Percentiles rank a stretch among this genome's conserved stretches.
Evolutionary conservation across 2,329 filamentous ascomycete species (phyloP).

Genomic region (Pseudogymnoascus sp.): DNA sequence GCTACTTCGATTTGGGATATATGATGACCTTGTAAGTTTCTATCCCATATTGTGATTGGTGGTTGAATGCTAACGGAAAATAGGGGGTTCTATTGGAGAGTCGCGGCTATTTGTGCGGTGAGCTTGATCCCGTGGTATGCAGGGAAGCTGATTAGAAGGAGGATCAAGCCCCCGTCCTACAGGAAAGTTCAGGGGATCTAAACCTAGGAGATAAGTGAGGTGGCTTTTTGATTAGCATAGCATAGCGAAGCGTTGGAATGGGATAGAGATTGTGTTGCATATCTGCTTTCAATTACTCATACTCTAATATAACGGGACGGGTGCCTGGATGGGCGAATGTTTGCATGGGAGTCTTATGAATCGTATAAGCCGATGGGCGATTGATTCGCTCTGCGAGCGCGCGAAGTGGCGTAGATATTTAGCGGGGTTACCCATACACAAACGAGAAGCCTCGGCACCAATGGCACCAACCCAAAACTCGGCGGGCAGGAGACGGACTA

Average conservation of each 20-base stretch:
- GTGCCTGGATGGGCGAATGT: no score
- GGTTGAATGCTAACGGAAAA: constrained; percentile 16
- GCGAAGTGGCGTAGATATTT: background rate
- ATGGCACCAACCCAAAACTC: background rate
- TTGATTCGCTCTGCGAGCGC: no score
- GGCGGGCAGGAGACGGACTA: background rate
- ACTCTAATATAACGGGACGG: background rate
- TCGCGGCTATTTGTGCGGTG: constrained; percentile 68
- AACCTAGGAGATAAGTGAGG: background rate
- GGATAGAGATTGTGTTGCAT: background rate
- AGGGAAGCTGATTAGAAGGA: constrained; percentile 74
- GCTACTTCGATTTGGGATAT: constrained; percentile 82
- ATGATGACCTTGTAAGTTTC: constrained; percentile 56
- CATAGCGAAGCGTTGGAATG: background rate
- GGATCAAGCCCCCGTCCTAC: constrained; percentile 86
- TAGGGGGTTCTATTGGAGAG: constrained; percentile 82
- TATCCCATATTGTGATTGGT: background rate
- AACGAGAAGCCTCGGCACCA: background rate
- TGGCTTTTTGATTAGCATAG: background rate
- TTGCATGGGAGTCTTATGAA: no score
- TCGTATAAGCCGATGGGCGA: no score
- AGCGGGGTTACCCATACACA: background rate
- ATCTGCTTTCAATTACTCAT: background rate
- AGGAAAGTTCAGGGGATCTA: constrained; percentile 72
- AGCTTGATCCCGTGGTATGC: constrained; percentile 80